Conservation (phyloP, 306 rosid genomes). For the Datisca glomerata region DNA sequence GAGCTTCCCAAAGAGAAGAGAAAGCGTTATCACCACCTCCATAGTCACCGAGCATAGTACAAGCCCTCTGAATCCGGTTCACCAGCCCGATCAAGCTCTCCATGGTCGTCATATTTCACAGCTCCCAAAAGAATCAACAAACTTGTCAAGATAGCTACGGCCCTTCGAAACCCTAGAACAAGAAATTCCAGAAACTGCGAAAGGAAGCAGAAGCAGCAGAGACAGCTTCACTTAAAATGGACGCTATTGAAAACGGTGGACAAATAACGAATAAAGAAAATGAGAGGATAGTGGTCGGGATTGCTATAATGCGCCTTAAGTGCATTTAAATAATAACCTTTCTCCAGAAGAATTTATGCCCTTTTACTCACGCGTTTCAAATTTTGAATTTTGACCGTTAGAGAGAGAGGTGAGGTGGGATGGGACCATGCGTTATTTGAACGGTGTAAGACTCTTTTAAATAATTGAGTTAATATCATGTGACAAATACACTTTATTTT, state of each 20-base stretch:
- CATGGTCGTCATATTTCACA: slow-evolving; percentile 59
- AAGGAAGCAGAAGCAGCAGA: background rate
- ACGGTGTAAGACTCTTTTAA: too few species aligned
- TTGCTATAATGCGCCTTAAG: background rate
- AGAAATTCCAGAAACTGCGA: slow-evolving; percentile 1
- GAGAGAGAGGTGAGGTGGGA: slow-evolving; percentile 1
- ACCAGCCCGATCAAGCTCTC: slow-evolving; percentile 95
- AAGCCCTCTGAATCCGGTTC: slow-evolving; percentile 83
- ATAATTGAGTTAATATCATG: too few species aligned
- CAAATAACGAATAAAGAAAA: background rate
- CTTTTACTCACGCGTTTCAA: slow-evolving; percentile 14
- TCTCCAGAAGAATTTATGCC: too few species aligned
- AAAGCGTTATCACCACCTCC: slow-evolving; percentile 57
- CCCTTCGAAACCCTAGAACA: background rate
- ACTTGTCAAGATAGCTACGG: background rate
- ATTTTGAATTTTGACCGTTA: slow-evolving; percentile 20
- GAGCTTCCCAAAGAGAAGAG: slow-evolving; percentile 91
- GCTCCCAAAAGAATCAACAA: background rate
- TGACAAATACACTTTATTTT: too few species aligned
- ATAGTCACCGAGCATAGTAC: slow-evolving; percentile 90
- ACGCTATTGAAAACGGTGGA: background rate
- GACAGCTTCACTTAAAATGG: slow-evolving; percentile 3
- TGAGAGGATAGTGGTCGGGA: background rate
- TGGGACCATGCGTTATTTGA: too few species aligned
- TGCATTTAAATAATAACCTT: too few species aligned